Evolutionary conservation across 2,329 filamentous ascomycete genomes (phyloP), one percentile per base, ranked within the genome.

Genomic region (Helicocarpus griseus): DNA sequence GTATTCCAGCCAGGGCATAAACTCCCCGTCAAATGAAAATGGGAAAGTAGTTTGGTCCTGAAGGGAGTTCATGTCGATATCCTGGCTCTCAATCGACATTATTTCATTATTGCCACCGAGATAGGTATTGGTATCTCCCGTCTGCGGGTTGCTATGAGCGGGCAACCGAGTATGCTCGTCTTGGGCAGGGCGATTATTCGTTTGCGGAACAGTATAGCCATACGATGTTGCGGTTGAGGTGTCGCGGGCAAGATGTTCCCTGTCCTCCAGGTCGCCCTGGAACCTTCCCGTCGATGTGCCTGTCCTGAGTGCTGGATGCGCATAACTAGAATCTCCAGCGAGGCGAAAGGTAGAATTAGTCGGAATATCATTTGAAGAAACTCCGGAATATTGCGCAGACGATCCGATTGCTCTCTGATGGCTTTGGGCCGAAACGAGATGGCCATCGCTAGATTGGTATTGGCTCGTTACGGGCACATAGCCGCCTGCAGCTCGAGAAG

Each of bases 1-100:
- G 54, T 86, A 87, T 59, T 88, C 86, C 9, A 89, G 71, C 84
- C 86, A 90, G 0, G 83, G 81, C 68, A 87, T 79, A 40, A 87
- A 84, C 14, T 81, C 78, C 1, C 81, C 82, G 26, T 64, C 66
- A 26, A 70, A 67, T 8, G 61, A 53, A 28, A 73, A 71, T 2
- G 69, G 69, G 41, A 69, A 65, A 1, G 65, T 60, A 36, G 65
- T 62, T 33, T 68, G 67, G 48, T 69, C 62, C 6, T 71, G 67
- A 17, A 89, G 69, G 4, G 79, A 72, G 22, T 78, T 80, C 74
- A 90, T 85, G 56, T 90, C 85, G 31, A 91, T 81, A 57, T 90
- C 85, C 56, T 87, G 85, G 54, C 81, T 85, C 63, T 88, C 82
- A 57, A 90, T 87, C 55, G 86, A 82, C 69, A 89, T 84, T 44